Evolutionary conservation across 352 stramenopile genomes (phyloP).

Genomic region (Phytophthora brassicae): DNA sequence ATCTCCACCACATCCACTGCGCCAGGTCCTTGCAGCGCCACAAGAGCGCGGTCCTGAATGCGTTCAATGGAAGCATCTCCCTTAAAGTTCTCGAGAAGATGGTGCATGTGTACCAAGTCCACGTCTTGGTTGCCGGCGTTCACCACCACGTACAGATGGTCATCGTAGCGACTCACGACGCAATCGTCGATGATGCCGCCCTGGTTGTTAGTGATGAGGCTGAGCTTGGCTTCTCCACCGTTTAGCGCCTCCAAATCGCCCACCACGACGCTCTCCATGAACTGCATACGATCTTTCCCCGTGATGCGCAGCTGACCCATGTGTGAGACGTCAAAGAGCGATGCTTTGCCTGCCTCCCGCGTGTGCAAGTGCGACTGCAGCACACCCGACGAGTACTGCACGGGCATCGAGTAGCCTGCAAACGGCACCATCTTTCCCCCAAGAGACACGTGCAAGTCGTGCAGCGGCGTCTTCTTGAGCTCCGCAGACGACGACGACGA

Average conservation of each 20-base stretch:
- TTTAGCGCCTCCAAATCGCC: slow-evolving; percentile 91
- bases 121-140: slow-evolving; percentile 98
- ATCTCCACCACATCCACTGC: slow-evolving; percentile 85
- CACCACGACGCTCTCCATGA: slow-evolving; percentile 96
- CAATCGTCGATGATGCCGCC: slow-evolving; percentile 99
- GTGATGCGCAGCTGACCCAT: slow-evolving; percentile 96
- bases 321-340: slow-evolving; percentile 99
- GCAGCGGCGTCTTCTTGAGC: slow-evolving; percentile 83
- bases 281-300: slow-evolving; percentile 93
- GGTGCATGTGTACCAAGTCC: slow-evolving; percentile 94
- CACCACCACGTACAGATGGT: slow-evolving; percentile 95
- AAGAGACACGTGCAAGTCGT: slow-evolving; percentile 72
- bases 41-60: slow-evolving; percentile 90
- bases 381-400: slow-evolving; percentile 96
- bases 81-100: slow-evolving; percentile 79
- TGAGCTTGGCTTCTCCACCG: slow-evolving; percentile 91
- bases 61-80: slow-evolving; percentile 95
- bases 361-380: slow-evolving; percentile 93
- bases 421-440: slow-evolving; percentile 94
- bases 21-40: slow-evolving; percentile 95
- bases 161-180: slow-evolving; percentile 95
- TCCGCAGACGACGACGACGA: slow-evolving; percentile 29
- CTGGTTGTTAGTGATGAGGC: slow-evolving; percentile 94
- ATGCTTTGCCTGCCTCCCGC: slow-evolving; percentile 64
- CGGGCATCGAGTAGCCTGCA: slow-evolving; percentile 96